Conservation (phyloP, 2,329 filamentous ascomycete genomes). For the Alternaria burnsii region DNA sequence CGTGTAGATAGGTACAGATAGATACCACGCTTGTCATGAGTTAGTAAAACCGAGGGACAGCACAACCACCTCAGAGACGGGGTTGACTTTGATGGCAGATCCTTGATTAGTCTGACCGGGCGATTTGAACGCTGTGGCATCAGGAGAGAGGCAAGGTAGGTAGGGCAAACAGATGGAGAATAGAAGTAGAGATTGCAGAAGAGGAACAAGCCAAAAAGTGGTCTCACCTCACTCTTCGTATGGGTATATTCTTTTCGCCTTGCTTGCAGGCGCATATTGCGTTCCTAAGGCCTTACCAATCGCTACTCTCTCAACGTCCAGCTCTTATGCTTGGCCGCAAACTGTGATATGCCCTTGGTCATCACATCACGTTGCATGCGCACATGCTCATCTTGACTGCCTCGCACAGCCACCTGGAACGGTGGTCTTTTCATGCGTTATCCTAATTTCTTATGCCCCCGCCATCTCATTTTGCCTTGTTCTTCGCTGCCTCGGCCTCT, state of each 20-base stretch:
- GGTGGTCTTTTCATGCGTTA: not conserved
- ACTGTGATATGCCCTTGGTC: not conserved
- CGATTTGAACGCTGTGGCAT: not conserved
- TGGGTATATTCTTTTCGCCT: slow-evolving; percentile 4
- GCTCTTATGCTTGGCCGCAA: not conserved
- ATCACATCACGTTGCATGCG: not conserved
- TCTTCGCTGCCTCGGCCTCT: slow-evolving; percentile 48
- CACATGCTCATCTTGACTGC: not conserved
- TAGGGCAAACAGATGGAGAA: not conserved
- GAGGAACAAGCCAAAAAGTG: not conserved
- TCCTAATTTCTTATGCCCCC: not conserved
- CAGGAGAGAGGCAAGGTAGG: not conserved
- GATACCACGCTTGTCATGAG: not conserved
- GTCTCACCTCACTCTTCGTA: not conserved
- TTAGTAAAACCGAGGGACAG: not conserved
- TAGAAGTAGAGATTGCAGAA: not conserved
- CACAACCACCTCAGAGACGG: not conserved
- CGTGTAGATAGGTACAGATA: not conserved
- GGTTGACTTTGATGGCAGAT: not conserved
- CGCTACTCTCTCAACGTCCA: not conserved
- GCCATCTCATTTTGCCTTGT: slow-evolving; percentile 46
- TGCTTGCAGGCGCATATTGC: not conserved
- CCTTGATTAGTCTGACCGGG: not conserved
- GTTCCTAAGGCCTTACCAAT: not conserved
- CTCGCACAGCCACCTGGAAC: not conserved